A percentile compares a stretch with the other conserved stretches of the same genome.
phyloP scores from a whole-genome alignment of 768 basidiomycete species.

The Hydnomerulius pinastri region DNA sequence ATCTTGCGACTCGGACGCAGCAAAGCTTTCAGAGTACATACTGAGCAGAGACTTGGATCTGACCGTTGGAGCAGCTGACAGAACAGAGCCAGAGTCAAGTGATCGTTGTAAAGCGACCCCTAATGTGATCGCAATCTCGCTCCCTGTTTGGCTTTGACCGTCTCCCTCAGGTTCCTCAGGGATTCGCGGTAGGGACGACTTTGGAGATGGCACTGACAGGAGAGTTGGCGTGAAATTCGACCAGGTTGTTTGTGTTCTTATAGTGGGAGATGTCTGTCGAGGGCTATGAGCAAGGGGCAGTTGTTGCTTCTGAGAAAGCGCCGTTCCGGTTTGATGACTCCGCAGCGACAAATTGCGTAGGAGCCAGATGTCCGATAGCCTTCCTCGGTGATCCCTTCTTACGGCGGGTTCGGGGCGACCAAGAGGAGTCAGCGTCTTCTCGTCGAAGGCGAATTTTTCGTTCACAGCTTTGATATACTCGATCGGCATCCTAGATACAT shows the following conservation, averaged over 20 bases:
- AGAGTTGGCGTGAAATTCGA: slow-evolving; percentile 27
- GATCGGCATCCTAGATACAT: neutral
- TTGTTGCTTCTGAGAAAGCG: no score
- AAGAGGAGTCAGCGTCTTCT: slow-evolving; percentile 14
- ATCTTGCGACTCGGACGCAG: neutral
- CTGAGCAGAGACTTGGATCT: neutral
- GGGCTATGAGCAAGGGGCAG: neutral
- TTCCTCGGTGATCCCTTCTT: slow-evolving; percentile 13
- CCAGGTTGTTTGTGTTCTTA: slow-evolving; percentile 28
- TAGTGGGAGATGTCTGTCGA: neutral
- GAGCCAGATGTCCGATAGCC: slow-evolving; percentile 21
- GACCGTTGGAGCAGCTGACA: neutral
- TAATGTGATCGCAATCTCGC: slow-evolving; percentile 12
- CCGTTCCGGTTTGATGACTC: slow-evolving; percentile 3
- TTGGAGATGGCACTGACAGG: slow-evolving; percentile 20
- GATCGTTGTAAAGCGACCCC: slow-evolving; percentile 15
- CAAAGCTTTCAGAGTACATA: neutral
- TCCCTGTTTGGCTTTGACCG: slow-evolving; percentile 19
- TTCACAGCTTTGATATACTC: neutral
- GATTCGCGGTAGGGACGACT: slow-evolving; percentile 25
- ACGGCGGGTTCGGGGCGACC: slow-evolving; percentile 15
- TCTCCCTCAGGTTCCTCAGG: slow-evolving; percentile 32
- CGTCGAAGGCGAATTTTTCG: slow-evolving; percentile 13
- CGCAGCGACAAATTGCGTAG: slow-evolving; percentile 20
- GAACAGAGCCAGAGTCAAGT: slow-evolving; percentile 9